A percentile compares a stretch with the other conserved stretches of the same genome.
Conservation (phyloP, 2,329 filamentous ascomycete genomes). For the Fusarium goolgardi region DNA sequence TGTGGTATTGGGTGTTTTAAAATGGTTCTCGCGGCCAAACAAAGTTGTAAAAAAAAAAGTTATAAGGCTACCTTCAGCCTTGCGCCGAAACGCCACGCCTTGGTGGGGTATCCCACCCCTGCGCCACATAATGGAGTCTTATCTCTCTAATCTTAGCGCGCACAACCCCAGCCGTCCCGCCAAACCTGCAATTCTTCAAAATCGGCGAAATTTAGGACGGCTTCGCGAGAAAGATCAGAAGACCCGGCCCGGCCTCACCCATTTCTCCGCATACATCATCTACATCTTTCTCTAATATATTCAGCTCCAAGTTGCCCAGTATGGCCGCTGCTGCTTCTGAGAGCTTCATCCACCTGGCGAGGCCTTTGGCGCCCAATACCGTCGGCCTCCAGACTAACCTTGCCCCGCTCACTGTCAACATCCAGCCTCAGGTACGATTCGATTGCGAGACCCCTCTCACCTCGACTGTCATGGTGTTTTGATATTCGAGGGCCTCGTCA, state of each 20-base stretch:
- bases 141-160: slow-evolving; percentile 61
- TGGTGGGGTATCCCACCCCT: slow-evolving; percentile 47
- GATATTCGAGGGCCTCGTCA: background rate
- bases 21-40: background rate
- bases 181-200: slow-evolving; percentile 57
- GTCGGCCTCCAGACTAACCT: slow-evolving; percentile 85
- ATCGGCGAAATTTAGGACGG: slow-evolving; percentile 55
- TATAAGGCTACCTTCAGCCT: slow-evolving; percentile 51
- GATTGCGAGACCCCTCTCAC: slow-evolving; percentile 31
- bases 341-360: slow-evolving; percentile 93
- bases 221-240: slow-evolving; percentile 48
- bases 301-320: slow-evolving; percentile 59
- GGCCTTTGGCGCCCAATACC: slow-evolving; percentile 85
- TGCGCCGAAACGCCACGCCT: slow-evolving; percentile 52
- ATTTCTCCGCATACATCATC: slow-evolving; percentile 35
- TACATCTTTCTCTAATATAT: slow-evolving; percentile 25
- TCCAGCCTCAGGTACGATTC: slow-evolving; percentile 88
- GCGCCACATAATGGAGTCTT: slow-evolving; percentile 51
- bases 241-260: slow-evolving; percentile 38
- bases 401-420: slow-evolving; percentile 90
- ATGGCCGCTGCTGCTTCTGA: slow-evolving; percentile 84
- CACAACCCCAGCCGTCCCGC: slow-evolving; percentile 63
- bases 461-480: slow-evolving; percentile 14
- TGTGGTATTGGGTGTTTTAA: background rate
- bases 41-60: slow-evolving; percentile 51